Conservation (phyloP, 352 stramenopile species). For the Globisporangium camurandrum region DNA sequence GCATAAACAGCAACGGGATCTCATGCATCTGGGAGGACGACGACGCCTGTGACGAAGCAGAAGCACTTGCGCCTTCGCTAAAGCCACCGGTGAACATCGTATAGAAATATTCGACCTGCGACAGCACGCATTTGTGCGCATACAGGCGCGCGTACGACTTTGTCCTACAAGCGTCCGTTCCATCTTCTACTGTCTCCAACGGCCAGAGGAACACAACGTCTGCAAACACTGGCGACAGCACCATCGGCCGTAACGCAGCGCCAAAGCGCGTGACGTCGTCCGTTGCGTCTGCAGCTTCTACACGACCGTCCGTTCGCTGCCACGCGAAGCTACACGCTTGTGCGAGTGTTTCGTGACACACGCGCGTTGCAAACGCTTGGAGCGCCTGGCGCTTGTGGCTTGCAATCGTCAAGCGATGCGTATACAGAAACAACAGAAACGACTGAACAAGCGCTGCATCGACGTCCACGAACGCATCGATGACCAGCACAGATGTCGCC, state of each 20-base stretch:
- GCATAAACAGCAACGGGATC: conserved; percentile 66
- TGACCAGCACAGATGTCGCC: conserved; percentile 10
- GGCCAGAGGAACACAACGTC: conserved; percentile 79
- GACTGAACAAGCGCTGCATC: conserved; percentile 52
- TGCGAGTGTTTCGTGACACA: conserved; percentile 43
- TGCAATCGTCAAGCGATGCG: conserved; percentile 48
- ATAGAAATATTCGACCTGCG: conserved; percentile 74
- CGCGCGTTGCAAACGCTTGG: conserved; percentile 36
- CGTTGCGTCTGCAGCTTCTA: not conserved
- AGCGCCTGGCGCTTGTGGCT: conserved; percentile 57
- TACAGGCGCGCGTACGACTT: conserved; percentile 37
- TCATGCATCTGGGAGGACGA: conserved; percentile 20
- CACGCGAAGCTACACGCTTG: conserved; percentile 47
- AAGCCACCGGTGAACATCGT: conserved; percentile 81
- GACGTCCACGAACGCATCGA: conserved; percentile 52
- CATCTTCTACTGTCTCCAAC: not conserved
- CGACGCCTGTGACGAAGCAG: not conserved
- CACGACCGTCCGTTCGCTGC: conserved; percentile 23
- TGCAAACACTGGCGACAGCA: conserved; percentile 33
- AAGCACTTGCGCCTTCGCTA: conserved; percentile 35
- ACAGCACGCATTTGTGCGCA: conserved; percentile 65
- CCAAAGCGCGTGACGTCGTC: conserved; percentile 35
- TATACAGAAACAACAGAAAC: conserved; percentile 70
- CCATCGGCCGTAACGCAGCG: conserved; percentile 42
- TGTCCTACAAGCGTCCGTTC: too few species aligned